Evolutionary conservation across 2,329 filamentous ascomycete species (phyloP).

Genomic region (Hortaea werneckii): DNA sequence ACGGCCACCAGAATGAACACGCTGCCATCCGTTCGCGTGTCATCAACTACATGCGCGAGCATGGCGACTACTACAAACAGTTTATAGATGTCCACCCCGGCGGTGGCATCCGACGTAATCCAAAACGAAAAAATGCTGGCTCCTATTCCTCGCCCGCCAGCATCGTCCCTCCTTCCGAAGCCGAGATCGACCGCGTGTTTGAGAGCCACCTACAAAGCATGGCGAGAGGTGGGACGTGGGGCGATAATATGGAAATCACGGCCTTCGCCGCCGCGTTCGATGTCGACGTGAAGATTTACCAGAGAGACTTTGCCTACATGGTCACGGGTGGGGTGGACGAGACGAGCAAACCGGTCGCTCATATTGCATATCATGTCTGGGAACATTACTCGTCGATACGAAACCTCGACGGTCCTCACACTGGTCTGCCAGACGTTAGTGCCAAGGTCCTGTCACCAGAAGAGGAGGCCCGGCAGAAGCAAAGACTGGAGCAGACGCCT

Average conservation of each 20-base stretch:
- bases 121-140: conserved; percentile 47
- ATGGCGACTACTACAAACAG: conserved; percentile 53
- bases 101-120: conserved; percentile 47
- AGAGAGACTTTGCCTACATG: conserved; percentile 42
- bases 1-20: conserved; percentile 49
- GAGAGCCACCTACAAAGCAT: conserved; percentile 49
- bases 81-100: conserved; percentile 48
- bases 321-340: conserved; percentile 33
- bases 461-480: conserved; percentile 30
- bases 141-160: conserved; percentile 37
- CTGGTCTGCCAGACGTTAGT: conserved; percentile 42
- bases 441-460: conserved; percentile 28
- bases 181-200: conserved; percentile 44
- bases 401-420: conserved; percentile 48
- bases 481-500: conserved; percentile 28
- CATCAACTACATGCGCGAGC: conserved; percentile 51
- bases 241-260: conserved; percentile 57
- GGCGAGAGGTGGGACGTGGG: conserved; percentile 51
- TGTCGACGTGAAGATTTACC: conserved; percentile 54
- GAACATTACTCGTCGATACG: conserved; percentile 60
- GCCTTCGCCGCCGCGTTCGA: conserved; percentile 55
- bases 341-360: conserved; percentile 31
- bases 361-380: conserved; percentile 43
- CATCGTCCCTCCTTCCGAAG: conserved; percentile 38
- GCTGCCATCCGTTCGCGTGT: conserved; percentile 48